A percentile compares a stretch with the other conserved stretches of the same genome.
Conservation (phyloP, 2,329 filamentous ascomycete species). For the Ceratocystis cacaofunesta region DNA sequence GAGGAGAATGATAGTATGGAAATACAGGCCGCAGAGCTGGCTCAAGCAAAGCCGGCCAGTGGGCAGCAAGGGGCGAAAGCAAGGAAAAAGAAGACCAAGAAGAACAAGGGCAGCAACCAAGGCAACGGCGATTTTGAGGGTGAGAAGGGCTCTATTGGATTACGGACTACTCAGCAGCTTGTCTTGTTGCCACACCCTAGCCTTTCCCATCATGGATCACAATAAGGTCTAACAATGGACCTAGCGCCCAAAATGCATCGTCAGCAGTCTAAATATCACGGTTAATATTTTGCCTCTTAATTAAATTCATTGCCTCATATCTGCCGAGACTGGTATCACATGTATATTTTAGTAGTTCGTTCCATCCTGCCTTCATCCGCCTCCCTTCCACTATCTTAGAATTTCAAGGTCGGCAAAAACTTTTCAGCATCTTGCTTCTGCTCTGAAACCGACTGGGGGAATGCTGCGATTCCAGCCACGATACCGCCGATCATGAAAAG, state of each 20-base stretch:
- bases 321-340: neutral
- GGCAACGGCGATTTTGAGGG: neutral
- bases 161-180: neutral
- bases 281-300: neutral
- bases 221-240: neutral
- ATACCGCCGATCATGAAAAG: constrained; percentile 59
- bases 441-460: constrained; percentile 53
- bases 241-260: neutral
- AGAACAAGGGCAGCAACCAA: neutral
- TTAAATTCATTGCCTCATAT: neutral
- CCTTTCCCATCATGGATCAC: neutral
- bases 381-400: neutral
- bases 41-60: neutral
- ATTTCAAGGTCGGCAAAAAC: constrained; percentile 38
- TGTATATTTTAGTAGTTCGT: neutral
- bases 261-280: neutral
- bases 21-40: neutral
- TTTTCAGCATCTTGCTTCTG: constrained; percentile 54
- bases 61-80: neutral
- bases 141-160: neutral
- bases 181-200: neutral
- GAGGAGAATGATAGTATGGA: neutral
- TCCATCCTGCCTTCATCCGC: neutral
- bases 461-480: constrained; percentile 61
- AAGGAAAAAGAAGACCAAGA: neutral